phyloP scores from a whole-genome alignment of 345 rosid genomes.

The Barbarea vulgaris region DNA sequence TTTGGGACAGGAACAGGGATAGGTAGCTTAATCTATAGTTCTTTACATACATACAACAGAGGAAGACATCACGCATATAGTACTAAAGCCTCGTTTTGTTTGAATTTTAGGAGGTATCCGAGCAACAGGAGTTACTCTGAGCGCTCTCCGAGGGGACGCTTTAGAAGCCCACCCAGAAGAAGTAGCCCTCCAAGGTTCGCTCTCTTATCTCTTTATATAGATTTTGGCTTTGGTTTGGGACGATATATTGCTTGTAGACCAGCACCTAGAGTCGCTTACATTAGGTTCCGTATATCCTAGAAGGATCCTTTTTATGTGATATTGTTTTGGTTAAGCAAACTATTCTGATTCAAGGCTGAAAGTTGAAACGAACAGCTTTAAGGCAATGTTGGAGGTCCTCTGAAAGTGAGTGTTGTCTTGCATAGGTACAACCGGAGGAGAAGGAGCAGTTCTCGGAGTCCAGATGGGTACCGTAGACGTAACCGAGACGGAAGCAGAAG shows the following conservation, averaged over 20 bases:
- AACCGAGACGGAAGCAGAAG: slow-evolving; percentile 54
- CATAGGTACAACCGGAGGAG: slow-evolving; percentile 56
- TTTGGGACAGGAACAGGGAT: slow-evolving; percentile 64
- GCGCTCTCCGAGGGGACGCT: slow-evolving; percentile 54
- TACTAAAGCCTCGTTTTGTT: slow-evolving; percentile 19
- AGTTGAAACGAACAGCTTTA: not conserved
- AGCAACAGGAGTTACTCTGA: slow-evolving; percentile 57
- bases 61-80: not conserved
- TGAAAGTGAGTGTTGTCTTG: slow-evolving; percentile 5
- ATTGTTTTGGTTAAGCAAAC: not conserved
- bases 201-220: slow-evolving; percentile 25
- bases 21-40: slow-evolving; percentile 52
- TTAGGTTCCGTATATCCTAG: not conserved
- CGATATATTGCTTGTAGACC: slow-evolving; percentile 15
- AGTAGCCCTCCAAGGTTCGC: slow-evolving; percentile 81
- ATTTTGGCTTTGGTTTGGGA: not conserved
- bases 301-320: not conserved
- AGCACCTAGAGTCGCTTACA: not conserved
- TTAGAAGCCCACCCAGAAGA: slow-evolving; percentile 75
- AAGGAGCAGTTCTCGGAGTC: slow-evolving; percentile 67
- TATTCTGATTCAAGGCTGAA: not conserved
- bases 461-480: slow-evolving; percentile 53
- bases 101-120: slow-evolving; percentile 52
- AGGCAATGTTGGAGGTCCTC: not conserved
- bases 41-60: slow-evolving; percentile 5